Conservation (phyloP, 345 rosid species). For the Populus simonii region DNA sequence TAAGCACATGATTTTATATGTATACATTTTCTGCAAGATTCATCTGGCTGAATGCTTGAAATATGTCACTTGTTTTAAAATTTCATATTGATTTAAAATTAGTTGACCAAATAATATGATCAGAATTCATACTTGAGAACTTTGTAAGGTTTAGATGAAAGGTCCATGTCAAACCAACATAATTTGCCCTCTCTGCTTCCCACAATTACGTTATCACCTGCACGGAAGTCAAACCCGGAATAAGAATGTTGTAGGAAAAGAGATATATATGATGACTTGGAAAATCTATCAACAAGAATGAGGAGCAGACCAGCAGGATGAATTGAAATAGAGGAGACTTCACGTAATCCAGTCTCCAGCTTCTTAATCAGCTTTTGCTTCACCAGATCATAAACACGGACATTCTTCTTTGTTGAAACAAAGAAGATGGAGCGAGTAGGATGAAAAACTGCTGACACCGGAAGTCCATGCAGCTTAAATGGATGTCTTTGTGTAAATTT, state of each 20-base stretch:
- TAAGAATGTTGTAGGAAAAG: neutral
- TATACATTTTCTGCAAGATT: neutral
- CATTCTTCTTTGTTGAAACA: conserved; percentile 73
- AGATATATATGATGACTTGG: neutral
- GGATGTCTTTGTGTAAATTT: conserved; percentile 57
- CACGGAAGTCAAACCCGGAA: conserved; percentile 10
- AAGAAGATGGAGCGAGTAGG: conserved; percentile 68
- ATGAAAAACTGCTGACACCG: conserved; percentile 77
- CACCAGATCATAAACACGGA: conserved; percentile 75
- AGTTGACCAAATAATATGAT: neutral
- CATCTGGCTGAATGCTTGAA: neutral
- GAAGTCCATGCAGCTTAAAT: conserved; percentile 81
- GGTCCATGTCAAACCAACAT: conserved; percentile 98
- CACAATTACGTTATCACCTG: conserved; percentile 87
- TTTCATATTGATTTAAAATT: too few relatives aligned
- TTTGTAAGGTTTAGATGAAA: conserved; percentile 82
- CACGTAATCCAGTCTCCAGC: conserved; percentile 80
- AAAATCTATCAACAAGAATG: neutral
- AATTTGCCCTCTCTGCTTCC: conserved; percentile 95
- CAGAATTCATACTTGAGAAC: conserved; percentile 45
- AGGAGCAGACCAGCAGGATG: conserved; percentile 70
- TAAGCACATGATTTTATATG: neutral
- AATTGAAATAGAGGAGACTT: conserved; percentile 77
- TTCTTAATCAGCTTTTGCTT: conserved; percentile 63
- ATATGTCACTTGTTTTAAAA: too few relatives aligned